phyloP scores from a whole-genome alignment of 768 basidiomycete species.

The Astraeus odoratus region DNA sequence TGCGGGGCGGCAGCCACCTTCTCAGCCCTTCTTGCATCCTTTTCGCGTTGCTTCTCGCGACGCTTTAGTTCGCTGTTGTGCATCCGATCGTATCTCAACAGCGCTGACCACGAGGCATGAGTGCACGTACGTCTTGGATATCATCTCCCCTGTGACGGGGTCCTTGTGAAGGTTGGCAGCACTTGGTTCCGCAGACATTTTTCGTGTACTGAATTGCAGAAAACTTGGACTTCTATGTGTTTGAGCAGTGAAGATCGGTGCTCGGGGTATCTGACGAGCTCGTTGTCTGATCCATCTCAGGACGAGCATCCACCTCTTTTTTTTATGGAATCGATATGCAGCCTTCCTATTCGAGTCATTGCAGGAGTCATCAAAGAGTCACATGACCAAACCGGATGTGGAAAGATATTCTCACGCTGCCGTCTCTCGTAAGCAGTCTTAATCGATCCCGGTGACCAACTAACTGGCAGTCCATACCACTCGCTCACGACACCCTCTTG shows the following conservation, averaged over 20 bases:
- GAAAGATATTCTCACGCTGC: not conserved
- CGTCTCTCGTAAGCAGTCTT: conserved; percentile 20
- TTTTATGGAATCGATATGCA: conserved; percentile 18
- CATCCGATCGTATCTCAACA: conserved; percentile 19
- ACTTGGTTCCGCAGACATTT: conserved; percentile 33
- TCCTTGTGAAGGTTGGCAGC: conserved; percentile 48
- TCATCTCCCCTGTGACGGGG: conserved; percentile 90
- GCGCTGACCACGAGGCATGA: conserved; percentile 10
- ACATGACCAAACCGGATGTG: not conserved
- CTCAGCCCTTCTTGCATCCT: conserved; percentile 67
- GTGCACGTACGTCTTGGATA: conserved; percentile 82
- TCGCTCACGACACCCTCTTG: not conserved
- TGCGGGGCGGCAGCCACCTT: conserved; percentile 53
- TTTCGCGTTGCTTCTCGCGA: conserved; percentile 75
- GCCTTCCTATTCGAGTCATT: conserved; percentile 23
- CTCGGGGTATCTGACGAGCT: conserved; percentile 6
- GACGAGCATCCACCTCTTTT: conserved; percentile 18
- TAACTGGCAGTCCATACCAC: not conserved
- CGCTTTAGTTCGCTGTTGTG: conserved; percentile 83
- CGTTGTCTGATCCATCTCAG: conserved; percentile 16
- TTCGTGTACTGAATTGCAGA: conserved; percentile 11
- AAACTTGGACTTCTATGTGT: conserved; percentile 1
- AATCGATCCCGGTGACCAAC: conserved; percentile 19
- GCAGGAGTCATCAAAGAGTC: conserved; percentile 1
- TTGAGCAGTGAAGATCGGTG: conserved; percentile 3